Evolutionary conservation across 2,329 filamentous ascomycete species (phyloP).

Genomic region (Plectosphaerella cucumerina): DNA sequence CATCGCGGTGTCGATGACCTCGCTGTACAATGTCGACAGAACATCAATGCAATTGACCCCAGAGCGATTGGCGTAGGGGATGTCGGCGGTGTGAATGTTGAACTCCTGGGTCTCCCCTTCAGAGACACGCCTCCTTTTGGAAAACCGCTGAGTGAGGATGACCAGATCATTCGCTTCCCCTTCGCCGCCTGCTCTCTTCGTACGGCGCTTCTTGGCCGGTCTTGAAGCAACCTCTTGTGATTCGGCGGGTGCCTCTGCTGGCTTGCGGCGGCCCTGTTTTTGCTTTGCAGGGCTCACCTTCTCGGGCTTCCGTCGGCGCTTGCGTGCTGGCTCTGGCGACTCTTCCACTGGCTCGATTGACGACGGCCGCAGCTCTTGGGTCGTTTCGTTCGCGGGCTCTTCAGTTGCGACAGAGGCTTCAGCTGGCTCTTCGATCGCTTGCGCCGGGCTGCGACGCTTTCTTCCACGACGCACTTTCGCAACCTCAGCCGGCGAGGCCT

Average conservation of each 20-base stretch:
- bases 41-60: slow-evolving; percentile 62
- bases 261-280: slow-evolving; percentile 23
- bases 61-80: slow-evolving; percentile 47
- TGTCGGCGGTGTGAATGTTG: slow-evolving; percentile 44
- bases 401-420: not conserved
- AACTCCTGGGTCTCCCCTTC: slow-evolving; percentile 35
- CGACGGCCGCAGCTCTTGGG: slow-evolving; percentile 19
- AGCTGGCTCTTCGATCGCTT: not conserved
- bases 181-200: slow-evolving; percentile 14
- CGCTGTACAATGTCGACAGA: slow-evolving; percentile 56
- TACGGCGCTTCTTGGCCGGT: not conserved
- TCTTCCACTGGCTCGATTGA: slow-evolving; percentile 15
- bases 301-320: slow-evolving; percentile 29
- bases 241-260: no score
- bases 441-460: not conserved
- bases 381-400: slow-evolving; percentile 31
- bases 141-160: slow-evolving; percentile 59
- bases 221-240: not conserved
- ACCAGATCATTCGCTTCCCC: not conserved
- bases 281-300: slow-evolving; percentile 37
- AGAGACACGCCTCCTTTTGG: slow-evolving; percentile 34
- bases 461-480: not conserved
- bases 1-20: slow-evolving; percentile 50
- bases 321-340: slow-evolving; percentile 19
- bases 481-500: not conserved